Conservation (phyloP, 176 grass and related monocot genomes). For the Aegilops speltoides region DNA sequence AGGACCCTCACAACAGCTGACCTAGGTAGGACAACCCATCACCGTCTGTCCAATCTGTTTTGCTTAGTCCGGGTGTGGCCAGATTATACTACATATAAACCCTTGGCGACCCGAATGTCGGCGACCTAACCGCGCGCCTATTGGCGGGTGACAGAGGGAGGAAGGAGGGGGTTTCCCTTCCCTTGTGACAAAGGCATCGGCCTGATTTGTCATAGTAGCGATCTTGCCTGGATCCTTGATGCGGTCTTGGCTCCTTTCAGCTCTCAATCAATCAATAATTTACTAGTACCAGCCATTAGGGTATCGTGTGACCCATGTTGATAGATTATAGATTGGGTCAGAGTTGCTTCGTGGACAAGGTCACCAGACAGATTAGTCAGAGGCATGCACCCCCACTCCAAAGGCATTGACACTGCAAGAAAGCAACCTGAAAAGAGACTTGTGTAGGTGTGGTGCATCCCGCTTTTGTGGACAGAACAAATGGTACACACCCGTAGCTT, state of each 20-base stretch:
- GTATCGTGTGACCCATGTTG: background rate
- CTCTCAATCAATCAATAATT: background rate
- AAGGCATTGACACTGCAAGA: conserved; percentile 51
- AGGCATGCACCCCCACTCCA: conserved; percentile 38
- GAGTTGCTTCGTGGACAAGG: conserved; percentile 51
- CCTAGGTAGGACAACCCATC: background rate
- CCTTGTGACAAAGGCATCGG: conserved; percentile 13
- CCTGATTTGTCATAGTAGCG: conserved; percentile 5
- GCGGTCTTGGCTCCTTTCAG: conserved; percentile 22
- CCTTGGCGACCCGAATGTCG: background rate
- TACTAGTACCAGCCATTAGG: background rate
- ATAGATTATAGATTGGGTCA: background rate
- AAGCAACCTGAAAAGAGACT: conserved; percentile 45
- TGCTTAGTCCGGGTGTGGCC: conserved; percentile 11
- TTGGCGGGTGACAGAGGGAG: background rate
- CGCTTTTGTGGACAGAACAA: conserved; percentile 27
- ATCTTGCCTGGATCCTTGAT: background rate
- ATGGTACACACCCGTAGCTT: background rate
- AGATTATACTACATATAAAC: background rate
- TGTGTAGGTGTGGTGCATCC: conserved; percentile 17
- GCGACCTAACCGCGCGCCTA: conserved; percentile 3
- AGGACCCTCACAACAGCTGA: conserved; percentile 7
- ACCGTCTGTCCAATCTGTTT: conserved; percentile 13
- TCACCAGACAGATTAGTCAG: conserved; percentile 33
- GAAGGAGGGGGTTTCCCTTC: conserved; percentile 25